A percentile compares a stretch with the other conserved stretches of the same genome.
phyloP scores from a whole-genome alignment of 1,284 basidiomycete genomes.

The Moesziomyces aphidis region DNA sequence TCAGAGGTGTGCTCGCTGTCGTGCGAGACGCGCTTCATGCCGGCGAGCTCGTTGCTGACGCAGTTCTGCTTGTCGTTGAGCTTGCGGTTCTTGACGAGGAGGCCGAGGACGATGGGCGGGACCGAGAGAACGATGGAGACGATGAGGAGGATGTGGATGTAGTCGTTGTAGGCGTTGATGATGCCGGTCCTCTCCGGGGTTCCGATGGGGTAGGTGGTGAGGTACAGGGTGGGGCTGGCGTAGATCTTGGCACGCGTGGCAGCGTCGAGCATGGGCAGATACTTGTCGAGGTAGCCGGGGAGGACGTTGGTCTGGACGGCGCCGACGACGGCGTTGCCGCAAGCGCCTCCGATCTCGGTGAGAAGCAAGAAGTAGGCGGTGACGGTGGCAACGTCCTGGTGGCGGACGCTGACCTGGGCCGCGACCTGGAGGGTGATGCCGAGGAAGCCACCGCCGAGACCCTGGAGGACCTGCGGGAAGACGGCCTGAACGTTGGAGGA shows the following conservation, averaged over 20 bases:
- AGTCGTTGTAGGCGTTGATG: slow-evolving; percentile 60
- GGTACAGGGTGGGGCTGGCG: slow-evolving; percentile 20
- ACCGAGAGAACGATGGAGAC: slow-evolving; percentile 55
- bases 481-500: slow-evolving; percentile 62
- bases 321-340: slow-evolving; percentile 59
- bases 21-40: slow-evolving; percentile 40
- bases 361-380: slow-evolving; percentile 65
- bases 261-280: slow-evolving; percentile 45
- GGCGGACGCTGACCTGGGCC: slow-evolving; percentile 64
- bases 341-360: slow-evolving; percentile 62
- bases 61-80: slow-evolving; percentile 63
- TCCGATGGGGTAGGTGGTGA: slow-evolving; percentile 46
- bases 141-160: slow-evolving; percentile 57
- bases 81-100: slow-evolving; percentile 56
- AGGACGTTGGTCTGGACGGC: slow-evolving; percentile 57
- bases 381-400: slow-evolving; percentile 66
- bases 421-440: slow-evolving; percentile 62
- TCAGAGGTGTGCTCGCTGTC: slow-evolving; percentile 18
- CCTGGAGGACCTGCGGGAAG: slow-evolving; percentile 64
- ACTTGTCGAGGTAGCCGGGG: slow-evolving; percentile 37
- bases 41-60: slow-evolving; percentile 62
- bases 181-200: slow-evolving; percentile 46
- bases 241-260: slow-evolving; percentile 21
- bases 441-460: slow-evolving; percentile 64
- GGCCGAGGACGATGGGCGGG: slow-evolving; percentile 52